These are phyloP conservation scores for Talaromyces sp. DNA, from an alignment of 2,329 filamentous ascomycete genomes.

Conservation along the genomic window DNA sequence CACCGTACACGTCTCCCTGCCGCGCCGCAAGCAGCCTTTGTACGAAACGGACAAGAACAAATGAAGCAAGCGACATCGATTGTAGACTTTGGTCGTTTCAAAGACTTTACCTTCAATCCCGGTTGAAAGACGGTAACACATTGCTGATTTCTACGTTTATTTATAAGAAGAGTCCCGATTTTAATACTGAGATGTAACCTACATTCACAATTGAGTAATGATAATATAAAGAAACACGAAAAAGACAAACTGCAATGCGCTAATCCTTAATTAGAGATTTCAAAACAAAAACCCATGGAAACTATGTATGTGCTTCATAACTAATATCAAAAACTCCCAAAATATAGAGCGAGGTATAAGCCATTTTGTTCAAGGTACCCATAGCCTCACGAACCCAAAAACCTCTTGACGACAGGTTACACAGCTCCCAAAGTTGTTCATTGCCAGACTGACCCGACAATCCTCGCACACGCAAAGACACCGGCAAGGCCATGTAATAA, in stretches of 20 bases:
- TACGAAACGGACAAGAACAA: background rate
- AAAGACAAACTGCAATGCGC: background rate
- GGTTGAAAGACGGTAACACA: background rate
- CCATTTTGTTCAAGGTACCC: constrained; percentile 59
- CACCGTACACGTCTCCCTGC: constrained; percentile 15
- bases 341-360: background rate
- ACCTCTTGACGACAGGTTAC: constrained; percentile 90
- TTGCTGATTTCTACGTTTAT: background rate
- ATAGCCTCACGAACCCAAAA: constrained; percentile 83
- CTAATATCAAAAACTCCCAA: background rate
- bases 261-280: background rate
- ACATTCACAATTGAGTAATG: background rate
- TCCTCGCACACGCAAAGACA: constrained; percentile 94
- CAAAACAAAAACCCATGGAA: background rate
- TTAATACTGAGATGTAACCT: background rate
- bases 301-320: background rate
- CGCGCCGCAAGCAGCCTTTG: constrained; percentile 1
- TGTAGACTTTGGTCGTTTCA: background rate
- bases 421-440: constrained; percentile 96
- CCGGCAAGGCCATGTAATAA: constrained; percentile 94
- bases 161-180: background rate
- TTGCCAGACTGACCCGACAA: constrained; percentile 84
- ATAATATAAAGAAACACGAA: background rate
- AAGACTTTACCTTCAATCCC: constrained; percentile 9
- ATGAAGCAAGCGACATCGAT: background rate